Evolutionary conservation across 2,329 filamentous ascomycete genomes (phyloP).

Genomic region (Fonsecaea pugnacius): DNA sequence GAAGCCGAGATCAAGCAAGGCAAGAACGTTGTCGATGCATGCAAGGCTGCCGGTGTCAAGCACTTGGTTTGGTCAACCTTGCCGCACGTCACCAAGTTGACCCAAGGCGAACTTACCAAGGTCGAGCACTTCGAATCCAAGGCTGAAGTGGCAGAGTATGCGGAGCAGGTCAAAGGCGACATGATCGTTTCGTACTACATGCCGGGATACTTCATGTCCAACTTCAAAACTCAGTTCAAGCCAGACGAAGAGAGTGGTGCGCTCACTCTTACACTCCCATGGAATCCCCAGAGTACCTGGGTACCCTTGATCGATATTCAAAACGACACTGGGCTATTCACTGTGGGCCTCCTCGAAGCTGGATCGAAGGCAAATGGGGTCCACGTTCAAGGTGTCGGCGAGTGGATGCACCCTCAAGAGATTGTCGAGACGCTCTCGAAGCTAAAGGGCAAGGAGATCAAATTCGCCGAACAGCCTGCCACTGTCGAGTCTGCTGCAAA

Average conservation of each 20-base stretch:
- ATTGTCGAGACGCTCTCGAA: slow-evolving; percentile 47
- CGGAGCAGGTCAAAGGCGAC: slow-evolving; percentile 38
- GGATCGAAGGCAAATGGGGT: slow-evolving; percentile 44
- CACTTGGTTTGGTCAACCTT: slow-evolving; percentile 51
- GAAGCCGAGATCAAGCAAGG: slow-evolving; percentile 46
- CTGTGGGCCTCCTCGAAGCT: slow-evolving; percentile 40
- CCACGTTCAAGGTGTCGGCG: slow-evolving; percentile 50
- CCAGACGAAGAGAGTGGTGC: slow-evolving; percentile 37
- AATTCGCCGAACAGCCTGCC: slow-evolving; percentile 41
- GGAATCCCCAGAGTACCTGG: slow-evolving; percentile 39
- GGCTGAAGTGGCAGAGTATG: slow-evolving; percentile 47
- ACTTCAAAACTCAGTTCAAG: slow-evolving; percentile 43
- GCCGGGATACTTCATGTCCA: slow-evolving; percentile 52
- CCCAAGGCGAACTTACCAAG: slow-evolving; percentile 43
- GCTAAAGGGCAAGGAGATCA: slow-evolving; percentile 47
- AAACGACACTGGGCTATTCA: slow-evolving; percentile 53
- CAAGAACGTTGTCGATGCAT: slow-evolving; percentile 47
- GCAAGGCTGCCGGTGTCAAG: slow-evolving; percentile 43
- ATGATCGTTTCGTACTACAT: slow-evolving; percentile 48
- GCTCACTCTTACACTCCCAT: slow-evolving; percentile 40
- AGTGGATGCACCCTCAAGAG: slow-evolving; percentile 48
- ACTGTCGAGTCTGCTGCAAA: slow-evolving; percentile 51
- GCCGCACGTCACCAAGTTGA: slow-evolving; percentile 41
- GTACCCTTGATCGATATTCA: slow-evolving; percentile 54
- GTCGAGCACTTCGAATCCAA: slow-evolving; percentile 51